phyloP scores from a whole-genome alignment of 768 basidiomycete species.

The Suillus bovinus region DNA sequence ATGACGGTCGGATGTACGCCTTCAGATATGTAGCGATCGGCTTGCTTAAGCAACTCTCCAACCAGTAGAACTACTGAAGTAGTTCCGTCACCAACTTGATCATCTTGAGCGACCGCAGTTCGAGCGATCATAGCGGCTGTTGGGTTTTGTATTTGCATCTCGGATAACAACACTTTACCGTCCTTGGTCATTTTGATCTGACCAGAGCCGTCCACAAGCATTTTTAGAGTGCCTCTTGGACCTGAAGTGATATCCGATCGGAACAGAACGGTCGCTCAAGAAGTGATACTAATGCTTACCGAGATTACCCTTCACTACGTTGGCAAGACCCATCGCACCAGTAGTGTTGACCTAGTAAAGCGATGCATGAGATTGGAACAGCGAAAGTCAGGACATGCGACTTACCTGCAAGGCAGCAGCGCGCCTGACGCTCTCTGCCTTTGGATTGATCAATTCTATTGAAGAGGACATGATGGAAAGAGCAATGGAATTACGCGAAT shows the following conservation, averaged over 20 bases:
- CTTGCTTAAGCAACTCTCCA: slow-evolving; percentile 94
- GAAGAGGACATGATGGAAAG: slow-evolving; percentile 59
- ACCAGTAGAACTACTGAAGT: slow-evolving; percentile 96
- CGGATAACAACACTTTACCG: slow-evolving; percentile 95
- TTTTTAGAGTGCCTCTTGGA: slow-evolving; percentile 96
- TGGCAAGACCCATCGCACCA: slow-evolving; percentile 96
- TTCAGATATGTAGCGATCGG: slow-evolving; percentile 96
- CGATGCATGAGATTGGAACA: slow-evolving; percentile 21
- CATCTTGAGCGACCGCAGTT: slow-evolving; percentile 98
- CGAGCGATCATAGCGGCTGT: slow-evolving; percentile 99
- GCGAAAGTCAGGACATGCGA: slow-evolving; percentile 16
- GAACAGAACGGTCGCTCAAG: slow-evolving; percentile 13
- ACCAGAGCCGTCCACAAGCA: slow-evolving; percentile 98
- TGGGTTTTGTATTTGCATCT: slow-evolving; percentile 99
- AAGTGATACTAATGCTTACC: slow-evolving; percentile 52
- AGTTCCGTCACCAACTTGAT: slow-evolving; percentile 98
- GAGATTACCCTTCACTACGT: slow-evolving; percentile 95
- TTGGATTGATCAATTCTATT: slow-evolving; percentile 95
- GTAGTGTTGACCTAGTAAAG: slow-evolving; percentile 76
- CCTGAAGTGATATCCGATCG: slow-evolving; percentile 50
- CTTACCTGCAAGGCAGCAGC: slow-evolving; percentile 88
- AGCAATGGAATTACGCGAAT: slow-evolving; percentile 7
- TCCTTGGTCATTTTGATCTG: slow-evolving; percentile 99
- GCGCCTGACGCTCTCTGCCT: slow-evolving; percentile 90
- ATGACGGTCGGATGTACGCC: slow-evolving; percentile 98